Base-by-base conservation (phyloP, 2,329 filamentous ascomycete species). In the Podosphaera xanthii region DNA sequence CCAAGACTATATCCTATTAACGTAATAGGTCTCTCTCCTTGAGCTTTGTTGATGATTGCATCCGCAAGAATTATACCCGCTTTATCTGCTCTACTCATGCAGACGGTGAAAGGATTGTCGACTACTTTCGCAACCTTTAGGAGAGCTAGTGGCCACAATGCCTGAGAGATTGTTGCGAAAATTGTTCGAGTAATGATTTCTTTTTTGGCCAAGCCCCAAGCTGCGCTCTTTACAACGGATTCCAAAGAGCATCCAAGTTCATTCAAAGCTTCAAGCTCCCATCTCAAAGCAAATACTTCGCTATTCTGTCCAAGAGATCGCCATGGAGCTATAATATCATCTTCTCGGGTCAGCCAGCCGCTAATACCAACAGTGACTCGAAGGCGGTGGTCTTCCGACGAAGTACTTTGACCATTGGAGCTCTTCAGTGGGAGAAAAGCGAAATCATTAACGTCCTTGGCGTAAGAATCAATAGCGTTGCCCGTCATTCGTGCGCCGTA, bases 391-490 rank as follows among this genome's bases (percentile, higher is more conserved):
- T 83, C 76, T 36, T 80, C 74, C 3, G 81, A 69, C 59, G 75
- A 69, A 62, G 81, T 67, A 61, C 77, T 71, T 60, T 70, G 61
- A 44, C 70, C 66, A 52, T 67, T 69, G 12, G 72, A 68, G 12
- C 78, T 77, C 58, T 81, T 79, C 14, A 94, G 74, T 0, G 88
- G 86, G 9, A 95, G 71, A 65, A 97, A 87, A 0, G 81, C 87
- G 70, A 96, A 94, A 67, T 97, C 90, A 65, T 87, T 82, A 14
- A 97, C 83, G 63, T 95, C 88, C 64, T 82, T 82, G 9, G 85
- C 79, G 69, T 94, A 94, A n/a, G 83, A 77, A 63, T 95, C 87
- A 76, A 96, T 86, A 76, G 90, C 87, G 69, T 89, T 84, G 58
- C 83, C 81, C 0, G 86, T 86, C 76, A 94, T 90, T 42, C 83